Conservation (phyloP, 108 stramenopile species). For the Nitzschia sp. region DNA sequence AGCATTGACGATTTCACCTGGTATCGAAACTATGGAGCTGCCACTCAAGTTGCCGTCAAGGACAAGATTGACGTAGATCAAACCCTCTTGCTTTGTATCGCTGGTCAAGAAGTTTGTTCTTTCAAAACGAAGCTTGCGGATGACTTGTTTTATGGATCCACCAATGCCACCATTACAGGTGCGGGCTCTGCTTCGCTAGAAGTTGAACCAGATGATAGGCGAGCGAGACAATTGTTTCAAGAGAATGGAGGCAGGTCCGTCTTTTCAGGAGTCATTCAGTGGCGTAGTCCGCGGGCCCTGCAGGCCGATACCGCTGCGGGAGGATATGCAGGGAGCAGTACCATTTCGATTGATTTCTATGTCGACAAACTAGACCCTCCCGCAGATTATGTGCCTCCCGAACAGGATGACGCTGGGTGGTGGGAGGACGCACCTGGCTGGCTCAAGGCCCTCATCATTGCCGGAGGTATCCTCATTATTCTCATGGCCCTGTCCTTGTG, state of each 20-base stretch:
- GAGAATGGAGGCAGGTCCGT: neutral
- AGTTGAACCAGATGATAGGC: conserved; percentile 3
- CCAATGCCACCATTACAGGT: conserved; percentile 11
- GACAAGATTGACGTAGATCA: conserved; percentile 4
- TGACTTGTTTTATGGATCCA: conserved; percentile 15
- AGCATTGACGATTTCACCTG: conserved; percentile 18
- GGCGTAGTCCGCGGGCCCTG: neutral
- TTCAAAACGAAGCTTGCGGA: conserved; percentile 11
- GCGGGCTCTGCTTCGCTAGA: conserved; percentile 5
- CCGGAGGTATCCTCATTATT: neutral
- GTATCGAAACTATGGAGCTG: conserved; percentile 1
- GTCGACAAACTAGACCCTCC: conserved; percentile 1
- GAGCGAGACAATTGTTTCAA: neutral
- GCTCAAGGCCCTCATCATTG: conserved; percentile 12
- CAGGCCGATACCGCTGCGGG: conserved; percentile 2
- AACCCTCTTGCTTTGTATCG: conserved; percentile 9
- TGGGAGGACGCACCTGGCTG: conserved; percentile 13
- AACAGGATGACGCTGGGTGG: conserved; percentile 5
- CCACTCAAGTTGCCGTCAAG: neutral
- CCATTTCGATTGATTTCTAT: neutral
- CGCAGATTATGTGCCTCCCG: neutral
- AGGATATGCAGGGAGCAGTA: conserved; percentile 10
- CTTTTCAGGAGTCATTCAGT: neutral
- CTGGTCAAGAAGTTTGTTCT: conserved; percentile 7
- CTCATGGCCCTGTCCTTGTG: conserved; percentile 6